Conservation (phyloP, 768 basidiomycete species). For the Podaxis mareebaensis region DNA sequence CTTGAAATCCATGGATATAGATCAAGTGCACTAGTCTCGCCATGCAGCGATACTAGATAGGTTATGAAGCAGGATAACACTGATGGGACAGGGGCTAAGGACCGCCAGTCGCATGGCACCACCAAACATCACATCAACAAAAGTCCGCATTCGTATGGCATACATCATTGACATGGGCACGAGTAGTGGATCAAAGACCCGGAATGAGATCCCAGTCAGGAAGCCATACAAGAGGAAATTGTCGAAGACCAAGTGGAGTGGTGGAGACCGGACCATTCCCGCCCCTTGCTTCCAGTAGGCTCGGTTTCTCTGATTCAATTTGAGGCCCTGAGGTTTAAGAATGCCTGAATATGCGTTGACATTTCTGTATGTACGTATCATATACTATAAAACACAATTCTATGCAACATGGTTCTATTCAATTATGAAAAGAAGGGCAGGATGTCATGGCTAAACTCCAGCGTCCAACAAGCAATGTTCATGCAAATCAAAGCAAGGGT, state of each 20-base stretch:
- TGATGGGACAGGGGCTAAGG: background rate
- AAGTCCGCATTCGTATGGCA: background rate
- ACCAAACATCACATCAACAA: background rate
- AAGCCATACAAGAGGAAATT: background rate
- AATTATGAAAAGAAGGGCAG: background rate
- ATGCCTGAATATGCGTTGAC: too few species aligned
- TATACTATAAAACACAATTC: too few species aligned
- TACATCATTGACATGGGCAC: background rate
- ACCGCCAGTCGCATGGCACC: background rate
- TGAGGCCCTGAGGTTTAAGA: too few species aligned
- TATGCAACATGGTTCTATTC: background rate
- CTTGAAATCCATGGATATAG: constrained; percentile 61
- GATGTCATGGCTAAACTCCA: too few species aligned
- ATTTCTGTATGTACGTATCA: too few species aligned
- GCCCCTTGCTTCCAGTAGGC: too few species aligned
- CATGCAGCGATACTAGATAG: constrained; percentile 7
- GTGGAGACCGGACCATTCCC: too few species aligned
- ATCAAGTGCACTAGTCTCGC: constrained; percentile 45
- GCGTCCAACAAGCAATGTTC: too few species aligned
- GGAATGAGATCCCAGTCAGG: background rate
- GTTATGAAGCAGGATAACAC: background rate
- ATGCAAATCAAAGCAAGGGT: too few species aligned
- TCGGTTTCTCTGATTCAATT: too few species aligned
- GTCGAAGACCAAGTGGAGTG: too few species aligned
- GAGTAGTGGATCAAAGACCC: background rate